Evolutionary conservation across 768 basidiomycete genomes (phyloP).

Genomic region (Termitomyces bulborhizus): DNA sequence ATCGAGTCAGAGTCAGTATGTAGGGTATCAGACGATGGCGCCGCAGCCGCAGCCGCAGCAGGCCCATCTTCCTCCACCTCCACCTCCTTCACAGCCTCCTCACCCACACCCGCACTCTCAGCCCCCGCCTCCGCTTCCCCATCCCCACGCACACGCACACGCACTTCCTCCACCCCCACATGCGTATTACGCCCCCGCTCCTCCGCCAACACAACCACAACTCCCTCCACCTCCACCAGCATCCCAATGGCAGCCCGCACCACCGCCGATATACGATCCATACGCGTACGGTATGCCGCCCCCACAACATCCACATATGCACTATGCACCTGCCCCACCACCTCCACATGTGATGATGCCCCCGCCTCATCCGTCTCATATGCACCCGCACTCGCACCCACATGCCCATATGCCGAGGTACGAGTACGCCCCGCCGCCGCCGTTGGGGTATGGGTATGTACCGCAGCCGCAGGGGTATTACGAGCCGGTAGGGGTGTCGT

Average conservation of each 20-base stretch:
- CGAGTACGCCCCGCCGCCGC: neutral
- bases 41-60: neutral
- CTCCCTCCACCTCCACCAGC: neutral
- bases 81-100: neutral
- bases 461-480: conserved; percentile 1
- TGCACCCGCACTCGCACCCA: neutral
- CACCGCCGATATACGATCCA: conserved; percentile 13
- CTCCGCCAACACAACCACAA: neutral
- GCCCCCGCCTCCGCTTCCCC: neutral
- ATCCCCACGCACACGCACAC: neutral
- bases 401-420: neutral
- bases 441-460: neutral
- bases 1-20: neutral
- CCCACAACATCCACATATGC: neutral
- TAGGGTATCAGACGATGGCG: neutral
- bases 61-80: neutral
- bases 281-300: conserved; percentile 7
- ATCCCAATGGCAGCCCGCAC: conserved; percentile 9
- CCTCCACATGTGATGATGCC: neutral
- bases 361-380: conserved; percentile 2
- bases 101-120: neutral
- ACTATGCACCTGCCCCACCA: neutral
- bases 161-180: neutral
- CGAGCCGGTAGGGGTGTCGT: neutral
- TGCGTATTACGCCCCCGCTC: neutral